Evolutionary conservation across 768 basidiomycete genomes (phyloP).

Genomic region (Collybiopsis luxurians): DNA sequence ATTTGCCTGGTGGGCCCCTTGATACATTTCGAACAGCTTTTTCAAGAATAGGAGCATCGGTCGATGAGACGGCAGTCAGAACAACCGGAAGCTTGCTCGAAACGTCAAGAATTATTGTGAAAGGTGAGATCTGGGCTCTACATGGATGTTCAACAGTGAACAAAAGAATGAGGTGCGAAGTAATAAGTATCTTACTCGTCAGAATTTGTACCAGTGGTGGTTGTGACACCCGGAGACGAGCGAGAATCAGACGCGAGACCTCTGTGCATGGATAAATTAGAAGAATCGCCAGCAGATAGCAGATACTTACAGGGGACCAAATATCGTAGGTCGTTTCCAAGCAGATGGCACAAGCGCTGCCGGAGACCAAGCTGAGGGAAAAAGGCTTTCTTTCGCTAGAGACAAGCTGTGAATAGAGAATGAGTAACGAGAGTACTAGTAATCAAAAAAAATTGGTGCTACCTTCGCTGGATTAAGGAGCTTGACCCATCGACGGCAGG

Average conservation of each 20-base stretch:
- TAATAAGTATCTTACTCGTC: not conserved
- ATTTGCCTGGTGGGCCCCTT: constrained; percentile 54
- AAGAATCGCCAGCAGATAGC: constrained; percentile 5
- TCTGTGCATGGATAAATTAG: not conserved
- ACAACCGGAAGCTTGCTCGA: constrained; percentile 48
- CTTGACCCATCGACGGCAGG: constrained; percentile 9
- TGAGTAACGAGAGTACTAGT: not conserved
- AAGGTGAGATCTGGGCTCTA: constrained; percentile 28
- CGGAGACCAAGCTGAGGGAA: constrained; percentile 32
- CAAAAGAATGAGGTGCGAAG: not conserved
- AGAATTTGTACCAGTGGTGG: not conserved
- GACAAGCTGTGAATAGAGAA: constrained; percentile 29
- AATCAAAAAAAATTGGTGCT: not conserved
- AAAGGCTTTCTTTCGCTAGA: constrained; percentile 43
- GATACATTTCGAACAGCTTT: constrained; percentile 31
- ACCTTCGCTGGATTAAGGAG: constrained; percentile 24
- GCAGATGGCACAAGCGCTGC: constrained; percentile 11
- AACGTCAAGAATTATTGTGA: constrained; percentile 50
- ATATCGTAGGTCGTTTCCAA: constrained; percentile 60
- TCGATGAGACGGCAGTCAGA: constrained; percentile 37
- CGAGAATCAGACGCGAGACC: not conserved
- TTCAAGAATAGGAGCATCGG: constrained; percentile 31
- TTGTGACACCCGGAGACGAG: not conserved
- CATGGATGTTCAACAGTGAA: not conserved
- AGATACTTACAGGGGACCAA: constrained; percentile 57